phyloP scores from a whole-genome alignment of 164 flowering plant species.

The Tetrastigma voinierianum region DNA sequence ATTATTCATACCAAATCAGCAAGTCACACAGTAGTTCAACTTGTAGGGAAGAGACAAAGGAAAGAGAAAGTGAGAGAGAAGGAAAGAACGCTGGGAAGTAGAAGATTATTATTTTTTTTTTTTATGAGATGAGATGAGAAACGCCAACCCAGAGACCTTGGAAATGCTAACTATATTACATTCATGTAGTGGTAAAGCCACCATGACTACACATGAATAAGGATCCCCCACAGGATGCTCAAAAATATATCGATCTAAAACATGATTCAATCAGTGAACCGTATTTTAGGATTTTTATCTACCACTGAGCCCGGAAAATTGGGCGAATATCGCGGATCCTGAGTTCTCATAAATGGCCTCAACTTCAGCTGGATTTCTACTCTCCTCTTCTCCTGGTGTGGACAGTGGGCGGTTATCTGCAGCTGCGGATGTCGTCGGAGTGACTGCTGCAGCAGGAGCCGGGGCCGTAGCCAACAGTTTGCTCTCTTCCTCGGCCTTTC shows the following conservation, averaged over 20 bases:
- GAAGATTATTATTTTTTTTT: too few species aligned
- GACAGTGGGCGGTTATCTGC: slow-evolving; percentile 20
- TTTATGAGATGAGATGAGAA: too few species aligned
- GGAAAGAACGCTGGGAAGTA: too few species aligned
- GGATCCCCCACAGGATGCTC: not conserved
- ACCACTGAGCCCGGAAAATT: slow-evolving; percentile 47
- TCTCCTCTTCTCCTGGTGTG: slow-evolving; percentile 22
- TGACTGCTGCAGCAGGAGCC: slow-evolving; percentile 4
- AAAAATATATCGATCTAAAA: not conserved
- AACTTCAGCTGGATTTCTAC: slow-evolving; percentile 27
- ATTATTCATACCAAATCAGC: not conserved
- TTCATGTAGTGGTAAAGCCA: not conserved
- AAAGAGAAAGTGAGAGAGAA: not conserved
- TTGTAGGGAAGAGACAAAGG: not conserved
- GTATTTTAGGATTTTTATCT: slow-evolving; percentile 26
- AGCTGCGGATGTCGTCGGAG: slow-evolving; percentile 4
- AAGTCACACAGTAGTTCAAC: not conserved
- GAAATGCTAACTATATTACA: slow-evolving; percentile 1
- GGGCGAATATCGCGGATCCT: slow-evolving; percentile 45
- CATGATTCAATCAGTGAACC: not conserved
- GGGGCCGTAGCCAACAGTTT: slow-evolving; percentile 8
- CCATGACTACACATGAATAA: not conserved
- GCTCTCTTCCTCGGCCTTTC: slow-evolving; percentile 29
- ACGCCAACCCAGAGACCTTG: not conserved
- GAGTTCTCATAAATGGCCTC: slow-evolving; percentile 41